A percentile compares a stretch with the other conserved stretches of the same genome.
These are phyloP conservation scores for Serendipita sp. DNA, from an alignment of 768 basidiomycete genomes.

Conservation along the genomic window DNA sequence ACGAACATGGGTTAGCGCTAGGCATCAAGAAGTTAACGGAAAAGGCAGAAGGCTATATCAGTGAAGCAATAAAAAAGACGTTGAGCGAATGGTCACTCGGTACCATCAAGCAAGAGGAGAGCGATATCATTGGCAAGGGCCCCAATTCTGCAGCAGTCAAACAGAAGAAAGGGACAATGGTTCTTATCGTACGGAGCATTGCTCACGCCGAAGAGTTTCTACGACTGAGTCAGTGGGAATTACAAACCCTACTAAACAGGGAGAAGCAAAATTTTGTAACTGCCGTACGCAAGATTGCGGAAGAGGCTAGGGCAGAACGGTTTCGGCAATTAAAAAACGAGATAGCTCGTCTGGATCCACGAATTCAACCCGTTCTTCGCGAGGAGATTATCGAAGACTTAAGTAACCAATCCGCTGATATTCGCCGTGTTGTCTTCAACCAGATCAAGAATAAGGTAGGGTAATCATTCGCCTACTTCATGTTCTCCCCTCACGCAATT, in stretches of 20 bases:
- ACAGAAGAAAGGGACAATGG: neutral
- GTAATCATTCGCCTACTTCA: neutral
- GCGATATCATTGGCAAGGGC: neutral
- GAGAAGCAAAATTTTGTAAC: neutral
- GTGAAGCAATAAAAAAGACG: neutral
- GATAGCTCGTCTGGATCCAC: neutral
- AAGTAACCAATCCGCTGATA: neutral
- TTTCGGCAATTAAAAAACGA: neutral
- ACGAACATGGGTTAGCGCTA: neutral
- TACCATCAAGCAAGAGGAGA: neutral
- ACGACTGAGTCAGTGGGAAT: neutral
- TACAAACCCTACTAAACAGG: neutral
- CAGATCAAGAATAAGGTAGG: slow-evolving; percentile 1
- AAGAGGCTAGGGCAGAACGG: neutral
- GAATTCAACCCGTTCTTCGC: neutral
- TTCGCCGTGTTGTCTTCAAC: neutral
- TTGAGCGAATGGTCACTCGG: neutral
- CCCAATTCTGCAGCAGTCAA: neutral
- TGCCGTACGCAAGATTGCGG: neutral
- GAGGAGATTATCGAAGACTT: slow-evolving; percentile 1
- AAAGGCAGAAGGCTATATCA: neutral
- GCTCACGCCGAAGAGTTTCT: neutral
- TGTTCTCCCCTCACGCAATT: neutral
- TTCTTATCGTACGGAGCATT: neutral
- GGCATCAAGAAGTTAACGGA: neutral